phyloP scores from a whole-genome alignment of 2,329 filamentous ascomycete species.

The Madurella mycetomatis region DNA sequence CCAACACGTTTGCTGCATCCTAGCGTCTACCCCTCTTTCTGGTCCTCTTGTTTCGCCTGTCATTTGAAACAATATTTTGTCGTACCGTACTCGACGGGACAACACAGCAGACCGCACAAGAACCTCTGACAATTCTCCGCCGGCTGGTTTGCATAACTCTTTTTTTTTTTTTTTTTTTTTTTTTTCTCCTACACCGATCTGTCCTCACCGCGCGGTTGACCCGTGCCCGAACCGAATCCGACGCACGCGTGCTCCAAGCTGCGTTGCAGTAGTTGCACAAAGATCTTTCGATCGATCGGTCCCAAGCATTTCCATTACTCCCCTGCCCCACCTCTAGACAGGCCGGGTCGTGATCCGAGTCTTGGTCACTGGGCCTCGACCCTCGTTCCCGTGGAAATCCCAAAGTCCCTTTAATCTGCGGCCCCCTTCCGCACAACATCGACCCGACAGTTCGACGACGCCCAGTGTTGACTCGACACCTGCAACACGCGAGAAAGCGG shows the following conservation, averaged over 20 bases:
- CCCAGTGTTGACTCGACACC: slow-evolving; percentile 5
- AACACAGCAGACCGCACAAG: too few relatives aligned
- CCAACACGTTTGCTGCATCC: not conserved
- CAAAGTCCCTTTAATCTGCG: slow-evolving; percentile 14
- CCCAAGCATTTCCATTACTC: not conserved
- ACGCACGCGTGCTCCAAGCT: too few relatives aligned
- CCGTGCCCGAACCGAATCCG: too few relatives aligned
- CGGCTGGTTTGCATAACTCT: too few relatives aligned
- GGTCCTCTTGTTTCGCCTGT: not conserved
- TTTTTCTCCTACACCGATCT: too few relatives aligned
- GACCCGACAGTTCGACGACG: slow-evolving; percentile 4
- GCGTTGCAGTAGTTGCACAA: too few relatives aligned
- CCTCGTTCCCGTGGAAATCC: slow-evolving; percentile 22
- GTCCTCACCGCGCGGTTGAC: too few relatives aligned
- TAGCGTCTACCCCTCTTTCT: slow-evolving; percentile 15
- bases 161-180: too few relatives aligned
- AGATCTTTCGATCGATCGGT: too few relatives aligned
- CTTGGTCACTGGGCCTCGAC: slow-evolving; percentile 10
- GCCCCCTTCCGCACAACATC: slow-evolving; percentile 21
- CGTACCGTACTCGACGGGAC: not conserved
- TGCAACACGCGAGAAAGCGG: slow-evolving; percentile 4
- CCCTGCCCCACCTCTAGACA: slow-evolving; percentile 8
- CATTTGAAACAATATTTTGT: not conserved
- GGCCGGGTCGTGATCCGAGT: slow-evolving; percentile 8
- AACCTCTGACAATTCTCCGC: too few relatives aligned